Evolutionary conservation across 2,329 filamentous ascomycete genomes (phyloP).

Genomic region (Diaporthe citri): DNA sequence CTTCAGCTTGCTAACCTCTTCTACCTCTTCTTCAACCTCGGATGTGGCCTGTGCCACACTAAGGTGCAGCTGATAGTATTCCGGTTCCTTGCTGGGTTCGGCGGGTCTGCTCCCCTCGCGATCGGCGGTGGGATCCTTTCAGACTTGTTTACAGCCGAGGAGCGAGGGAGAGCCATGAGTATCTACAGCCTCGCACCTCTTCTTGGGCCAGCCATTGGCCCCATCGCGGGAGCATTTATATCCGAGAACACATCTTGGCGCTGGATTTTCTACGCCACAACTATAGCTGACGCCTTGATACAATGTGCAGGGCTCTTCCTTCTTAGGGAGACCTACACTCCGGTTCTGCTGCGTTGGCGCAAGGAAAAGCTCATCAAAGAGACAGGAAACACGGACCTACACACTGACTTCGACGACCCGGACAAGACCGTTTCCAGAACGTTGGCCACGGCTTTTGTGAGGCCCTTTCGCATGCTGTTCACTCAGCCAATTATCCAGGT

Average conservation of each 20-base stretch:
- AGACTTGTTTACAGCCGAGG: constrained; percentile 67
- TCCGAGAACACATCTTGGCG: constrained; percentile 75
- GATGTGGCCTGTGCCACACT: constrained; percentile 63
- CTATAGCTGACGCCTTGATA: constrained; percentile 71
- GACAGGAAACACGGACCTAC: constrained; percentile 64
- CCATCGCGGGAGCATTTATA: constrained; percentile 76
- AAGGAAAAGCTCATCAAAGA: constrained; percentile 68
- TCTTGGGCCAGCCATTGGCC: constrained; percentile 74
- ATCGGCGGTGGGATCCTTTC: constrained; percentile 61
- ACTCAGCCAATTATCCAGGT: constrained; percentile 66
- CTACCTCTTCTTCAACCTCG: constrained; percentile 67
- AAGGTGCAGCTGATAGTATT: constrained; percentile 68
- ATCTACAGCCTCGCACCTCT: constrained; percentile 74
- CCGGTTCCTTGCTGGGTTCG: constrained; percentile 69
- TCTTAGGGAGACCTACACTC: constrained; percentile 75
- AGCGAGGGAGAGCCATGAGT: constrained; percentile 72
- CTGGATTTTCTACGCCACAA: constrained; percentile 79
- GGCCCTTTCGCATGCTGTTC: constrained; percentile 64
- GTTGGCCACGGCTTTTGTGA: constrained; percentile 56
- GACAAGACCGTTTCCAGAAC: constrained; percentile 49
- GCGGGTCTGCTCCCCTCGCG: constrained; percentile 66
- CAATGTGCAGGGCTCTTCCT: constrained; percentile 70
- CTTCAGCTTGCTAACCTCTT: constrained; percentile 67
- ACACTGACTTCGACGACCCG: constrained; percentile 66
- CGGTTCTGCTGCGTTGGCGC: constrained; percentile 67